phyloP scores from a whole-genome alignment of 148 eudicot genomes.

The Arctostaphylos glauca region DNA sequence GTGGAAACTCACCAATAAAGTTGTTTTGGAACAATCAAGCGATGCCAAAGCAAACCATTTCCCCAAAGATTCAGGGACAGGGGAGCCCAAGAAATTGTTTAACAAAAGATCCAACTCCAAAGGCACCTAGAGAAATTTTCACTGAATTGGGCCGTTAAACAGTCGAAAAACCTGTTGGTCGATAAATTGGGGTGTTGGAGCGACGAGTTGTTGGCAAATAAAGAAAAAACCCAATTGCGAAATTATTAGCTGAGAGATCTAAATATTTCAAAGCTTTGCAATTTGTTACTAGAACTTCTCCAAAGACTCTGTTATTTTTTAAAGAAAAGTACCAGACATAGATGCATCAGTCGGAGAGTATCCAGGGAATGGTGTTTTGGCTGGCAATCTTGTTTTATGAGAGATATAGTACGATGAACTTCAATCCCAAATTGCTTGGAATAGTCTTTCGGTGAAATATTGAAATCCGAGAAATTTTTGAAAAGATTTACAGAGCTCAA shows the following conservation, averaged over 20 bases:
- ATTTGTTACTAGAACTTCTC: conserved; percentile 35
- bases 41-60: conserved; percentile 47
- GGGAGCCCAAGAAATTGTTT: conserved; percentile 59
- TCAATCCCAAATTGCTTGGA: conserved; percentile 25
- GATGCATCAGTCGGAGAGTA: conserved; percentile 42
- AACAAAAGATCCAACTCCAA: conserved; percentile 58
- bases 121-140: conserved; percentile 40
- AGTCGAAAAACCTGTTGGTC: conserved; percentile 57
- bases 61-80: conserved; percentile 55
- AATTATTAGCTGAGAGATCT: conserved; percentile 66
- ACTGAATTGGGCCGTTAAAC: conserved; percentile 30
- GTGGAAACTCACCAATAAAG: conserved; percentile 75
- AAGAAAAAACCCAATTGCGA: conserved; percentile 48
- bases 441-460: not conserved
- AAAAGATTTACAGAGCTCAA: conserved; percentile 57
- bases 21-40: conserved; percentile 59
- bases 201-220: conserved; percentile 34
- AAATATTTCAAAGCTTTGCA: conserved; percentile 47
- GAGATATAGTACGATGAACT: conserved; percentile 49
- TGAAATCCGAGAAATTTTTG: conserved; percentile 44
- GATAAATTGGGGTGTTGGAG: conserved; percentile 63
- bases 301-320: conserved; percentile 54
- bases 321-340: conserved; percentile 39
- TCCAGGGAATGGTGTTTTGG: conserved; percentile 41
- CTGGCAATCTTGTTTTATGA: conserved; percentile 58